Base-by-base conservation (phyloP, 2,329 filamentous ascomycete genomes). In the Pyrenophora seminiperda region DNA sequence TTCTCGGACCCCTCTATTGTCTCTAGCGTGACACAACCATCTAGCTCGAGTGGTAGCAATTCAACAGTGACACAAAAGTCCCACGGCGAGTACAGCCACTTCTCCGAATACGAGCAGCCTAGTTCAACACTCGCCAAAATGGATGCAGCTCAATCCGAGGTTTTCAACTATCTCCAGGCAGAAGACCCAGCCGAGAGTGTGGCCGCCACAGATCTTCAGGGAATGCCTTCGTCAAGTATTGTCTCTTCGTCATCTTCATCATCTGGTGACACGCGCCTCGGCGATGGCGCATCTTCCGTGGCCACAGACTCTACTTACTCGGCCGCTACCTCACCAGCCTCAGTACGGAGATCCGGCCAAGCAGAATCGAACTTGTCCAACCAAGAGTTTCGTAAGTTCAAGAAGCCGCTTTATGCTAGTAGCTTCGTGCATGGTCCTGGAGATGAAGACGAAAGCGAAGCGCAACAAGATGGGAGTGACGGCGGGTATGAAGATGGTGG, bases 51-150 rank as follows among this genome's bases (percentile, higher is more conserved):
- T 56, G 75, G 70, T n/a, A 79, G 76, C 59, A 75, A 71, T 46
- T 76, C 75, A 1, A 79, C 77, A 3, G 69, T 78, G 10, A 79
- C 75, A 9, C 75, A 77, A 53, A 66, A 66, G 33, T 75, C 74
- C 4, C 76, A 76, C 53, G 65, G 76, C 47, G 65, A 76, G 27
- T 64, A 62, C 37, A 61, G 51, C 15, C 55, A 57, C 34, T 49
- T 56, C 18, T 50, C 51, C 13, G 66, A 67, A 29, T 60, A 58
- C 47, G 66, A 66, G 33, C 55, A 56, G 27, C 20, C 10, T 30
- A 43, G 24, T 11, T 10, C 24, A 9, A 10, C 24, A 27, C 24
- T 27, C 24, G 24, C 24, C n/a, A 54, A 61, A 10, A 66, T 66
- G 54, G 58, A 60, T 2, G 10, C 59, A 38, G 22, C 47, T n/a